Base-by-base conservation (phyloP, 179 eudicot species). In the Corrigiola litoralis region DNA sequence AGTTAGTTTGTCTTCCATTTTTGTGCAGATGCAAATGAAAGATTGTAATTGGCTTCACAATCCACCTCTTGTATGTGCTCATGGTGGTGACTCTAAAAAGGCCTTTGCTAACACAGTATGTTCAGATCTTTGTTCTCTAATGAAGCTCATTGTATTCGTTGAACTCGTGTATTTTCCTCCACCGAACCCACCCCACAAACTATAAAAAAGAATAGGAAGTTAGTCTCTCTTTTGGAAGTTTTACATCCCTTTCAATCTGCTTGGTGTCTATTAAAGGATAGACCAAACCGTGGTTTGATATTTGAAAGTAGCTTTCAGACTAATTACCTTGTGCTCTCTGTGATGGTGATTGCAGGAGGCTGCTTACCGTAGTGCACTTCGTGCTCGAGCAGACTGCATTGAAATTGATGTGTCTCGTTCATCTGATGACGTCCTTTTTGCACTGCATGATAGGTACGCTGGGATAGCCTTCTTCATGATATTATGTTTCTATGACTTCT, bases 331-430 rank as follows among this genome's bases (percentile, higher is more conserved):
- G 29, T 68, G 16, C 60, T 48, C 61, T 71, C 50, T 32, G 59
- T 44, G 45, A 51, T 69, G 66, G 48, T 64, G 48, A 55, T 11
- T 61, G 36, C 77, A 90, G 98, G 75, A 86, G 85, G 79, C 81
- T 76, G 95, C 99, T 34, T 94, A 90, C 70, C 82, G 45, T 37
- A 68, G 68, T 73, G 97, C 99, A 55, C 77, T 94, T 65, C 73
- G 44, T 72, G 75, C 85, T 62, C 80, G 71, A 69, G 96, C 78
- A 36, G 97, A 94, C 65, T 94, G 99, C 77, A 87, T 94, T 50
- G 99, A 94, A 74, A 84, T 94, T 76, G 99, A 94, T 70, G 99
- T 90, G 52, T 94, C 99, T 69, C 88, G 91, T 63, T 94, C 99
- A 36, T 80, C 88, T 50, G 95, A 94, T 77, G 95, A 97, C 38